A percentile compares a stretch with the other conserved stretches of the same genome.
These are phyloP conservation scores for Vitis hybrid DNA, from an alignment of 177 flowering plant species.

Conservation along the genomic window DNA sequence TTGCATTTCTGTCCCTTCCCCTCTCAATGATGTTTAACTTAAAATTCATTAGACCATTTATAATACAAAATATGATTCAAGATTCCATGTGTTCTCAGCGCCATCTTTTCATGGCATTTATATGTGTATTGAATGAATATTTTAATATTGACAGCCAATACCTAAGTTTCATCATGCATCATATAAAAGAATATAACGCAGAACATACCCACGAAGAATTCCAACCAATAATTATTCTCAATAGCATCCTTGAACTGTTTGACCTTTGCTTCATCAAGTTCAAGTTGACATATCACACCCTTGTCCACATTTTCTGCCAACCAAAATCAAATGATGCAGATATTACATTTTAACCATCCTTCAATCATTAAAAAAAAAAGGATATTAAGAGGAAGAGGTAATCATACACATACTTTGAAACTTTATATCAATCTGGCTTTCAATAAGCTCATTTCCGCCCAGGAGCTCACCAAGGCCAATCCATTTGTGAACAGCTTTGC, in stretches of 20 bases:
- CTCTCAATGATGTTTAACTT: too few species aligned
- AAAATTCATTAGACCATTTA: too few species aligned
- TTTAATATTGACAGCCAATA: too few species aligned
- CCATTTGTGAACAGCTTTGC: constrained; percentile 82
- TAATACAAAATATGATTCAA: too few species aligned
- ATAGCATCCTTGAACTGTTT: constrained; percentile 95
- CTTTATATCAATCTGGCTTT: constrained; percentile 81
- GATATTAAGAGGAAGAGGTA: constrained; percentile 1
- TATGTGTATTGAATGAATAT: too few species aligned
- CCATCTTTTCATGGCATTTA: too few species aligned
- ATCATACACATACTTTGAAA: constrained; percentile 59
- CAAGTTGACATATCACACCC: constrained; percentile 62
- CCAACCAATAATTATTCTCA: constrained; percentile 93
- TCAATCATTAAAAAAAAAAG: not conserved
- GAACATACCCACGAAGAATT: constrained; percentile 90
- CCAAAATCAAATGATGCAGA: not conserved
- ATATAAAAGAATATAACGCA: not conserved
- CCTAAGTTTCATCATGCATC: too few species aligned
- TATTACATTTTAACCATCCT: not conserved
- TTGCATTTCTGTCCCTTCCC: too few species aligned
- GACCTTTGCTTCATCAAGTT: constrained; percentile 75
- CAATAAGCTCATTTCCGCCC: constrained; percentile 98
- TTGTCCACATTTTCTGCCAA: constrained; percentile 75
- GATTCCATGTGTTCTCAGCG: too few species aligned
- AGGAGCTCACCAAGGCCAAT: constrained; percentile 99